Evolutionary conservation across 2,329 filamentous ascomycete genomes (phyloP).

Genomic region (Pseudogymnoascus sp.): DNA sequence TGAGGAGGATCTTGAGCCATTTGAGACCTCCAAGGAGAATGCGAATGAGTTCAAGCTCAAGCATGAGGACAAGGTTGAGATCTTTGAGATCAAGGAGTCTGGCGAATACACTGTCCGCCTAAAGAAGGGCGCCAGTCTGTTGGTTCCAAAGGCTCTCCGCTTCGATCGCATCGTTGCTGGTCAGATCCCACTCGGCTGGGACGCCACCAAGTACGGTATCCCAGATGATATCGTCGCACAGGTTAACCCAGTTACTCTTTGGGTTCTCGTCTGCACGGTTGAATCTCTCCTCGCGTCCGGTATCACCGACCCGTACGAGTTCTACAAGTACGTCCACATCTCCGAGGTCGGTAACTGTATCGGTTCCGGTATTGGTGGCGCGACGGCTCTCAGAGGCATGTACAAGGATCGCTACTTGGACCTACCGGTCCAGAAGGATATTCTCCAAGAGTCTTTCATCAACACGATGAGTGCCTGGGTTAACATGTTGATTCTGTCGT

Average conservation of each 20-base stretch:
- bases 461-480: constrained; percentile 99
- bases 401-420: constrained; percentile 97
- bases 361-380: constrained; percentile 96
- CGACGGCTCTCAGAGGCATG: constrained; percentile 87
- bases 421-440: constrained; percentile 96
- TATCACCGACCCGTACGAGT: constrained; percentile 98
- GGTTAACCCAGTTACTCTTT: constrained; percentile 93
- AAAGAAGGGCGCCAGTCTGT: constrained; percentile 88
- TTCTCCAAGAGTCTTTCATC: constrained; percentile 98
- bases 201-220: constrained; percentile 90
- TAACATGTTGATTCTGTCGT: constrained; percentile 96
- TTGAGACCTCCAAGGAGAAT: constrained; percentile 94
- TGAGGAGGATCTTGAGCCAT: constrained; percentile 92
- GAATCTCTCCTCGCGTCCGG: constrained; percentile 86
- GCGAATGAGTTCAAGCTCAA: constrained; percentile 95
- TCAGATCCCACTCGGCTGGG: constrained; percentile 95
- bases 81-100: constrained; percentile 88
- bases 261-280: constrained; percentile 85
- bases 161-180: constrained; percentile 97
- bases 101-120: constrained; percentile 91
- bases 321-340: constrained; percentile 98
- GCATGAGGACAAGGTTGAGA: constrained; percentile 94
- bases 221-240: constrained; percentile 97
- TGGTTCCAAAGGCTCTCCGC: constrained; percentile 93
- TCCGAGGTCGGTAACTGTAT: constrained; percentile 98